phyloP scores from a whole-genome alignment of 2,329 filamentous ascomycete species.

The Venturia asperata region DNA sequence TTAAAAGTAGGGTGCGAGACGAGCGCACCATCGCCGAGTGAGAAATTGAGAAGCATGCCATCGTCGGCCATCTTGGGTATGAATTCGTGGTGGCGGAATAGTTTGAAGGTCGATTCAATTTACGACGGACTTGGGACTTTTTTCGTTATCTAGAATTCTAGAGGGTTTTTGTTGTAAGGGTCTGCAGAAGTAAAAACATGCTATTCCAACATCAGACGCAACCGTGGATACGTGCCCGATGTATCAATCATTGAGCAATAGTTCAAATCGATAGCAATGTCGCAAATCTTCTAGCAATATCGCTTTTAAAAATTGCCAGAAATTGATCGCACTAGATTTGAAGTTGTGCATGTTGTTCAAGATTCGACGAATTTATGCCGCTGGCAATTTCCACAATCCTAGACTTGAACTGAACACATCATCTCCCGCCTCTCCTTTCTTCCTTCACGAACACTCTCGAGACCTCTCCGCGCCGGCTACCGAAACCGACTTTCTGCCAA shows the following conservation, averaged over 20 bases:
- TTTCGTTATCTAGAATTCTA: not conserved
- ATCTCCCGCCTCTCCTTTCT: not conserved
- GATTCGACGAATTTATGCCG: not conserved
- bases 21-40: constrained; percentile 61
- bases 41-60: constrained; percentile 91
- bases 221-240: no score
- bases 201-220: no score
- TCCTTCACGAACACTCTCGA: not conserved
- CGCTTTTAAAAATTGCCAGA: not conserved
- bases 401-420: not conserved
- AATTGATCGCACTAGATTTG: not conserved
- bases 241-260: not conserved
- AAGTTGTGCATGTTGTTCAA: not conserved
- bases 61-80: constrained; percentile 70
- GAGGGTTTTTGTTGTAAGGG: not conserved
- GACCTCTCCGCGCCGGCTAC: not conserved
- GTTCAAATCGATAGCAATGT: not conserved
- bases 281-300: not conserved
- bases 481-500: not conserved
- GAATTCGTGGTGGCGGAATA: not conserved
- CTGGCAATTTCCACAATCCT: not conserved
- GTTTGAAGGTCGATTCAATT: not conserved
- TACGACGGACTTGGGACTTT: not conserved
- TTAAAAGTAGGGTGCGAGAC: constrained; percentile 61
- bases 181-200: not conserved